Base-by-base conservation (phyloP, 441 rosid species). In the Isatis lusitanica region DNA sequence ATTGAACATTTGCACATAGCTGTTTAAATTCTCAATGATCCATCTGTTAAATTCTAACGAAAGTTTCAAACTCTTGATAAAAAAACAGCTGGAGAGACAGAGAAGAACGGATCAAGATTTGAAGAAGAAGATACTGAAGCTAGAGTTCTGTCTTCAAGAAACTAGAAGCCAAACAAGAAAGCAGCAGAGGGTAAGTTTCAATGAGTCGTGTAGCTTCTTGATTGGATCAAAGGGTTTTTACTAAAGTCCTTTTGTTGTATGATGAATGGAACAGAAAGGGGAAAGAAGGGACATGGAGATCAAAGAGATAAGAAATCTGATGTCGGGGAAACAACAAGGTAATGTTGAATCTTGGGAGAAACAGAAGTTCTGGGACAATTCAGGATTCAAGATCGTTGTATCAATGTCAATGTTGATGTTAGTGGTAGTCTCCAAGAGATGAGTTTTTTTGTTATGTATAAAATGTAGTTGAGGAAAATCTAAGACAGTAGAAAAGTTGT, bases 121-220 rank as follows among this genome's bases (percentile, higher is more conserved):
- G 77, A 93, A 87, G 75, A 95, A 87, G 87, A 86, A 92, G 75
- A 93, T 95, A 35, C 66, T 91, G 84, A 95, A 88, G 76, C 78
- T 95, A 76, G 98, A 91, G 78, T 93, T 95, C 73, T 93, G 99
- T 83, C 89, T 93, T 74, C 98, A 91, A 78, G 97, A 95, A 81
- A 84, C 98, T 63, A 87, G 96, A 76, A 71, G 93, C 68, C 99
- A 91, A 81, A 87, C 91, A 2, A 80, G 93, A 70, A 95, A 88
- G 82, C 94, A 91, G 44, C 97, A 87, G 26, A 82, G 97, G 92
- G 98, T 90, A 85, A 66, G 71, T 57, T 10, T 24, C 28, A 26
- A 26, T 4, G 42, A 63, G 26, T 73, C 3, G 15, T 52, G 3
- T 21, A 43, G 21, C 33, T 58, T 75, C 35, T 70, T 60, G 21